Percentiles rank a stretch among this genome's conserved stretches.
Evolutionary conservation across 805 yeast species (phyloP).

Genomic region (Barnettozyma populi): DNA sequence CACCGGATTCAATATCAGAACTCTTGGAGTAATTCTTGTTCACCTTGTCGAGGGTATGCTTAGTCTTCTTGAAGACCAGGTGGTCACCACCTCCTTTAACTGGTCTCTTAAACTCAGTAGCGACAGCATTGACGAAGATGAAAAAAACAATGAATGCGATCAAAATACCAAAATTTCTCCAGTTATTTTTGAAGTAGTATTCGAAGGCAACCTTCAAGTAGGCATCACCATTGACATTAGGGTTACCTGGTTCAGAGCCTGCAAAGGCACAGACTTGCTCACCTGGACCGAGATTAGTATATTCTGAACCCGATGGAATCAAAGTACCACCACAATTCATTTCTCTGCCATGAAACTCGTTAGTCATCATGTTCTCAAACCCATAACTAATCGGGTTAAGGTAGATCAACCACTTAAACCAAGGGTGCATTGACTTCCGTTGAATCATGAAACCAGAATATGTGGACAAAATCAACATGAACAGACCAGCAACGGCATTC

Average conservation of each 20-base stretch:
- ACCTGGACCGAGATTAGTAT: conserved; percentile 31
- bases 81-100: conserved; percentile 30
- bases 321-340: conserved; percentile 48
- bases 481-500: conserved; percentile 52
- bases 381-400: conserved; percentile 52
- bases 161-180: conserved; percentile 77
- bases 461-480: conserved; percentile 43
- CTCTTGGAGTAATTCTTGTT: neutral
- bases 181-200: conserved; percentile 54
- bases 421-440: conserved; percentile 53
- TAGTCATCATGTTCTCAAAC: conserved; percentile 58
- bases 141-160: conserved; percentile 51
- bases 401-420: conserved; percentile 67
- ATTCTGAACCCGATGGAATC: conserved; percentile 58
- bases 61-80: conserved; percentile 48
- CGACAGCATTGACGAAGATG: conserved; percentile 42
- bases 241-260: conserved; percentile 54
- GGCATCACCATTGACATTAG: conserved; percentile 50
- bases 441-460: conserved; percentile 69
- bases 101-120: conserved; percentile 48
- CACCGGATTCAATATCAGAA: conserved; percentile 29
- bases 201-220: conserved; percentile 45
- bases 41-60: conserved; percentile 1
- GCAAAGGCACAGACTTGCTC: conserved; percentile 53
- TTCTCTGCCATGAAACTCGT: conserved; percentile 55